Base-by-base conservation (phyloP, 2,329 filamentous ascomycete species). In the Cercospora nicotianae region DNA sequence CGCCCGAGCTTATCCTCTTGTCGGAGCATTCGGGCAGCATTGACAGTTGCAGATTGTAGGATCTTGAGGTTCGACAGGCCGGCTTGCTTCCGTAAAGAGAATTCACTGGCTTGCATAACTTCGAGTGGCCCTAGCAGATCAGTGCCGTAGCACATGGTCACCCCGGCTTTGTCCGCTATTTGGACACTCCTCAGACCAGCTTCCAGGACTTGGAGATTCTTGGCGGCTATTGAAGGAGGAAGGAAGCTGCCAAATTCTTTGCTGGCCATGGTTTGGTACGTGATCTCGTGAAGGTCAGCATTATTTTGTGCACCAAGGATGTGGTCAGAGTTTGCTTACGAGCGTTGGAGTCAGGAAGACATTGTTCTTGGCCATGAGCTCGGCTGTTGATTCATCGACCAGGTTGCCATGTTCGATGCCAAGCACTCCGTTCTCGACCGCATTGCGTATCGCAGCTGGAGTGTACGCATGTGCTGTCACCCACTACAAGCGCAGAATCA, bases 391-490 rank as follows among this genome's bases (percentile, higher is more conserved):
- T 73, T 87, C 86, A 77, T 91, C 89, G 62, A 89, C 79, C n/a
- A 89, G 79, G 16, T 87, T 84, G 26, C 87, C 88, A 70, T 88
- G 87, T 68, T 89, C 87, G 69, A 88, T 87, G 0, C 85, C 85
- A 18, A 73, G 79, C 0, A 85, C 84, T 5, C 85, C 87, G 60
- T 87, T 84, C 16, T 83, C 80, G 20, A 89, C 79, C 1, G 84
- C 84, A 67, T 87, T 85, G 5, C 81, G 80, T 42, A 89, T 87
- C 0, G 85, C 82, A 51, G 78, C 75, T 3, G 84, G 81, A 0
- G 86, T 88, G 74, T 89, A 88, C 0, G 85, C 85, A 71, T 89
- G 87, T 2, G 84, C 83, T 1, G 86, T 88, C 1, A 87, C 86
- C 65, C 66, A 71, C 55, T 59, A 59, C n/a, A 13, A 12, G 12